These are phyloP conservation scores for Moesziomyces sp. DNA, from an alignment of 1,284 basidiomycete species.

Conservation along the genomic window DNA sequence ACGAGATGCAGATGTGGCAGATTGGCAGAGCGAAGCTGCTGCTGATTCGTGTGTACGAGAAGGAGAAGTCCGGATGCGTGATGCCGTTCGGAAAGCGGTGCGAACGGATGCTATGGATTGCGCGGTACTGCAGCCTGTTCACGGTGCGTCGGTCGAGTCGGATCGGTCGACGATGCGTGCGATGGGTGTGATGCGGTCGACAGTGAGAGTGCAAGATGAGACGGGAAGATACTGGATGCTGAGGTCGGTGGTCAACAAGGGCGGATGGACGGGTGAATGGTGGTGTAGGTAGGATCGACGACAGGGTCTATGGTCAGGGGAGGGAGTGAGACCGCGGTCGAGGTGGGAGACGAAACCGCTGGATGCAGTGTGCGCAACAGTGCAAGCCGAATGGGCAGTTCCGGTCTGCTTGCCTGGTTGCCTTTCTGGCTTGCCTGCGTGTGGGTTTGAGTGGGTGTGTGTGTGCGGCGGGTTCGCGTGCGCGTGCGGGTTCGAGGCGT, in stretches of 20 bases:
- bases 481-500: conserved; percentile 1
- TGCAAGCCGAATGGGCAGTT: background rate
- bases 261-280: background rate
- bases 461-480: conserved; percentile 4
- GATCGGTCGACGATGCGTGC: too few relatives aligned
- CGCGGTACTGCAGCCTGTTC: too few relatives aligned
- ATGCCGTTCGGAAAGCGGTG: background rate
- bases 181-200: too few relatives aligned
- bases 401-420: background rate
- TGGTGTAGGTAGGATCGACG: background rate
- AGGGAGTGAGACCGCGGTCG: background rate
- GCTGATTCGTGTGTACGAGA: background rate
- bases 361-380: background rate
- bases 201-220: background rate
- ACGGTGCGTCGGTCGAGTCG: too few relatives aligned
- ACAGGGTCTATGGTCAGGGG: background rate
- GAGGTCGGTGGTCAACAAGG: background rate
- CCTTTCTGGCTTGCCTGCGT: background rate
- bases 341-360: background rate
- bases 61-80: background rate
- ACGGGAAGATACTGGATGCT: background rate
- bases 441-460: conserved; percentile 7
- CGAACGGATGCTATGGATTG: background rate
- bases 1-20: background rate
- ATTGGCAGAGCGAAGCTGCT: conserved; percentile 5